Evolutionary conservation across 1,284 basidiomycete genomes (phyloP), one percentile per base, ranked within the genome.

Genomic region (Puccinia horiana): DNA sequence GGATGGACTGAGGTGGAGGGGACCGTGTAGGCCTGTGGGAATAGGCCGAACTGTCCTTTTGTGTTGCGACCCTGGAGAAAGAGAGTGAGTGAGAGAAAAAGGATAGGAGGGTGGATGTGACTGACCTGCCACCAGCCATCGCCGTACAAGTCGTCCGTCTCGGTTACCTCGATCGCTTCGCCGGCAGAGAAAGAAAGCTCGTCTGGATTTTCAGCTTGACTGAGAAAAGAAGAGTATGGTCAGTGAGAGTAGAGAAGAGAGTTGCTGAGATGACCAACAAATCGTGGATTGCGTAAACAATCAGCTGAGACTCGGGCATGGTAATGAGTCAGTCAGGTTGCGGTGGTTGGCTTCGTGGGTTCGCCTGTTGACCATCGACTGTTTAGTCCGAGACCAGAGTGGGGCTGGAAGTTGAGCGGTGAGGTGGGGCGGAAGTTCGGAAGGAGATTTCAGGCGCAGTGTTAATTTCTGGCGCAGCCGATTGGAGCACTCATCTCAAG

Each of bases 111-210:
- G 18, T n/a, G 8, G 70, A 65, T 47, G 80, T 75, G 3, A 89
- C 93, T 88, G 85, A 95, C 95, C 91, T 94, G 92, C 94, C 94
- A 98, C 96, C 96, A 99, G n/a, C 96, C 96, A 87, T 99, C 96
- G 61, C 91, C 91, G 86, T 95, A 99, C 82, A 92, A 89, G 84
- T 99, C 96, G 87, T 99, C 96, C 88, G 91, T 93, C 89, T 99
- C 96, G 61, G 98, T 84, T 63, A 99, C 91, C 85, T 93, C 91
- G 85, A 99, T 95, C 83, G 91, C 90, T 84, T 98, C 94, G 11
- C 95, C 96, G 2, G 92, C 92, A 82, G 89, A 90, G 87, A 99
- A 98, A 4, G 92, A 87, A 75, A 98, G 91, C 88, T 99, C 96
- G 88, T 99, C 96, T 76, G 94, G 93, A 87, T 98, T 92, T 88